A percentile compares a stretch with the other conserved stretches of the same genome.
phyloP scores from a whole-genome alignment of 2,329 filamentous ascomycete species.

The Ampelomyces quisqualis region DNA sequence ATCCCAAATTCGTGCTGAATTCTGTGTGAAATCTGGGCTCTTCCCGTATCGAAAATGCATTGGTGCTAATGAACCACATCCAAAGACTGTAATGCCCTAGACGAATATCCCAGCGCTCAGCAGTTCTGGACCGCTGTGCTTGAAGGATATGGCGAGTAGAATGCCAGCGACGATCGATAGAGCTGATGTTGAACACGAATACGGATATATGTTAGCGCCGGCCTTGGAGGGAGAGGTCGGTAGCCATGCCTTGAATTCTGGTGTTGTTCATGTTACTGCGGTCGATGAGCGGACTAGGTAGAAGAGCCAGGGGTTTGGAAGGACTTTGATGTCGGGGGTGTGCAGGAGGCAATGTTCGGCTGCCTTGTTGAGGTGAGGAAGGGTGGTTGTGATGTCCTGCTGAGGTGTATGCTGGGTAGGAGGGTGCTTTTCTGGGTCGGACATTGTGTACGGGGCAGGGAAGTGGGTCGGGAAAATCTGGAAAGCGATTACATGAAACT shows the following conservation, averaged over 20 bases:
- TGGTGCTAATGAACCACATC: slow-evolving; percentile 52
- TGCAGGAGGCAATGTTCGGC: slow-evolving; percentile 31
- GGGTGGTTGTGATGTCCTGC: slow-evolving; percentile 5
- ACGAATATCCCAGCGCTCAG: slow-evolving; percentile 39
- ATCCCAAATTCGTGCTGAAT: slow-evolving; percentile 31
- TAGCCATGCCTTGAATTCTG: slow-evolving; percentile 40
- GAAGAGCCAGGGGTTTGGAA: slow-evolving; percentile 36
- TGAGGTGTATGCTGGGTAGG: not conserved
- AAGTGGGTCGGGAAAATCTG: too few relatives aligned
- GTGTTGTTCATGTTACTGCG: slow-evolving; percentile 39
- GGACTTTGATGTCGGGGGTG: slow-evolving; percentile 34
- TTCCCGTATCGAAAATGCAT: slow-evolving; percentile 33
- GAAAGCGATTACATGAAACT: too few relatives aligned
- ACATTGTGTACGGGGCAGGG: too few relatives aligned
- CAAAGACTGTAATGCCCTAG: slow-evolving; percentile 39
- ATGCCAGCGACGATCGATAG: slow-evolving; percentile 40
- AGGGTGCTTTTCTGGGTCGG: not conserved
- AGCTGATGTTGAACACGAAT: slow-evolving; percentile 43
- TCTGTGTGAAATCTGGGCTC: slow-evolving; percentile 28
- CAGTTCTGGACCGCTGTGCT: slow-evolving; percentile 35
- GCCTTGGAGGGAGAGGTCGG: slow-evolving; percentile 37
- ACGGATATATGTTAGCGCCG: slow-evolving; percentile 43
- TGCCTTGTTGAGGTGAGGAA: slow-evolving; percentile 24
- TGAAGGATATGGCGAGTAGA: slow-evolving; percentile 37
- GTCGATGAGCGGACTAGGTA: slow-evolving; percentile 38